Evolutionary conservation across 1,139 yeast genomes (phyloP).

Genomic region (Geotrichum candidum): DNA sequence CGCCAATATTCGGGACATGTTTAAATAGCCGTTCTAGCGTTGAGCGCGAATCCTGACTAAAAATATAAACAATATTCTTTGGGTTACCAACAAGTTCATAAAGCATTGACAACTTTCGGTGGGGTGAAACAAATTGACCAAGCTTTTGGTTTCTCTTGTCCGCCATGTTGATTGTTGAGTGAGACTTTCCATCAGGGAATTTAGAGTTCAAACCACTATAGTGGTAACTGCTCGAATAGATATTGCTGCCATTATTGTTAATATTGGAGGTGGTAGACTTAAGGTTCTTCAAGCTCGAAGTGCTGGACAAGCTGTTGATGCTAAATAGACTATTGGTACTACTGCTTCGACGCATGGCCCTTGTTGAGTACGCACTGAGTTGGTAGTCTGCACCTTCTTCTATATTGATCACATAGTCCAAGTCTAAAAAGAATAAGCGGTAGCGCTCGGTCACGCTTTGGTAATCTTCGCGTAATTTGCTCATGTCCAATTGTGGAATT

Average conservation of each 20-base stretch:
- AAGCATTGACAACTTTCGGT: conserved; percentile 34
- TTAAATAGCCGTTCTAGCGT: conserved; percentile 65
- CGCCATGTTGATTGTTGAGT: neutral
- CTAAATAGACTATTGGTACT: conserved; percentile 9
- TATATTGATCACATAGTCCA: conserved; percentile 22
- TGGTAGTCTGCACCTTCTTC: neutral
- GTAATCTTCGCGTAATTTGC: conserved; percentile 24
- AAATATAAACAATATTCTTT: conserved; percentile 61
- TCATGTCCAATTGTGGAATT: conserved; percentile 30
- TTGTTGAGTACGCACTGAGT: neutral
- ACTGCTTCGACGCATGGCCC: conserved; percentile 4
- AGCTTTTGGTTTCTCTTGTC: conserved; percentile 13
- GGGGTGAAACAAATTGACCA: conserved; percentile 29
- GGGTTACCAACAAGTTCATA: conserved; percentile 48
- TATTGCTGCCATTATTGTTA: neutral
- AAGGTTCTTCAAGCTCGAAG: neutral
- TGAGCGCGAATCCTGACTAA: conserved; percentile 56
- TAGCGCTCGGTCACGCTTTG: conserved; percentile 19
- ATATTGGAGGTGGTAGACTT: neutral
- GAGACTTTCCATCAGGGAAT: neutral
- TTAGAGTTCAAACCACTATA: neutral
- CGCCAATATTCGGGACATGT: conserved; percentile 63
- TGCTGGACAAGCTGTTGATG: conserved; percentile 3
- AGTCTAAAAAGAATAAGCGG: conserved; percentile 34
- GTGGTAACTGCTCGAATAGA: neutral